Conservation (phyloP, 495 filamentous ascomycete species). For the Rhypophila decipiens region DNA sequence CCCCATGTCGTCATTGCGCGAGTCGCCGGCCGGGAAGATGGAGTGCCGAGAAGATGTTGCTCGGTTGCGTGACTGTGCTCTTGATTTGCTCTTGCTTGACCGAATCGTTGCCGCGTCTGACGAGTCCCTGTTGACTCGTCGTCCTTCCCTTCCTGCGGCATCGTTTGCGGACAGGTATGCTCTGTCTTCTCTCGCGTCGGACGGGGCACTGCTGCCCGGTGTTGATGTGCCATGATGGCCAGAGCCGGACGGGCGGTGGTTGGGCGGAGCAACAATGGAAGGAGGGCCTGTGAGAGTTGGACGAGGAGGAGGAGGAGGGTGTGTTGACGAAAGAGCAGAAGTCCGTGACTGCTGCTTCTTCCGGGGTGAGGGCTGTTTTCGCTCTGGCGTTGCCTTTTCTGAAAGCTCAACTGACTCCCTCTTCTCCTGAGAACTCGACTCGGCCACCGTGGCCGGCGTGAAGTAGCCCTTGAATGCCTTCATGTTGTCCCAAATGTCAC, state of each 20-base stretch:
- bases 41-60: slow-evolving; percentile 25
- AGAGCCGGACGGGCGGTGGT: too few species aligned
- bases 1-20: slow-evolving; percentile 33
- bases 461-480: slow-evolving; percentile 21
- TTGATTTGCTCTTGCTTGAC: slow-evolving; percentile 6
- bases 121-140: slow-evolving; percentile 5
- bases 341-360: neutral
- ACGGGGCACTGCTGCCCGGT: neutral
- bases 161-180: neutral
- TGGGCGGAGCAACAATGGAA: too few species aligned
- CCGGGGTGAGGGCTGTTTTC: neutral
- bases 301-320: too few species aligned
- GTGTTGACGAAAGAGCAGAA: neutral
- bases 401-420: neutral
- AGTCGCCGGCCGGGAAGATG: slow-evolving; percentile 41
- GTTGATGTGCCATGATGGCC: neutral
- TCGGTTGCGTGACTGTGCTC: slow-evolving; percentile 5
- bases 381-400: neutral
- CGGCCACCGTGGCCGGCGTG: slow-evolving; percentile 3
- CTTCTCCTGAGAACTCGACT: slow-evolving; percentile 1
- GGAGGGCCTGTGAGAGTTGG: too few species aligned
- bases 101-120: slow-evolving; percentile 8
- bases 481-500: too few species aligned
- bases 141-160: neutral
- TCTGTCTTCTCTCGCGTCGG: neutral